A percentile compares a stretch with the other conserved stretches of the same genome.
Conservation (phyloP, 768 basidiomycete genomes). For the Russula lepida region DNA sequence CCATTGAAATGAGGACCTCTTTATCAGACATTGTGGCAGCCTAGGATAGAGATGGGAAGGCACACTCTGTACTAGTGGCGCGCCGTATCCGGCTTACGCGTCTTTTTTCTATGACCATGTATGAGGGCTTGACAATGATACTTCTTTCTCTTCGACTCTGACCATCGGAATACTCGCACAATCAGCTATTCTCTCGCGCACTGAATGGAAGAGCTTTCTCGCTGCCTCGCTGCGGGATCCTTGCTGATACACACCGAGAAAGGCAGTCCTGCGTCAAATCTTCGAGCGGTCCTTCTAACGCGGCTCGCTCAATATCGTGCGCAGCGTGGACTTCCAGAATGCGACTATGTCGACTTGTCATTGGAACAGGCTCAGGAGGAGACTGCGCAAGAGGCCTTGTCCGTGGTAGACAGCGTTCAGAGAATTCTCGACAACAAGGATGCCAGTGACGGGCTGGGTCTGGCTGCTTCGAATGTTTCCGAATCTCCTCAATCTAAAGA, state of each 20-base stretch:
- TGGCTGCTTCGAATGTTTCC: neutral
- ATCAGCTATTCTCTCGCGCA: neutral
- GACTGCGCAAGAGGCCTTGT: slow-evolving; percentile 17
- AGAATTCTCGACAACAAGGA: slow-evolving; percentile 17
- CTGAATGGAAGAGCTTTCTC: slow-evolving; percentile 16
- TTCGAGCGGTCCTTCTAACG: slow-evolving; percentile 11
- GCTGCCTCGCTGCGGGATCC: slow-evolving; percentile 10
- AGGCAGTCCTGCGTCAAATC: neutral
- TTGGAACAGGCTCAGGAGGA: slow-evolving; percentile 14
- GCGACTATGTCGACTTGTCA: neutral
- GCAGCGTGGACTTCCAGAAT: slow-evolving; percentile 9
- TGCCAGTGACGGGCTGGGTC: no score
- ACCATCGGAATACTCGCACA: neutral
- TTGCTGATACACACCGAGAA: slow-evolving; percentile 16
- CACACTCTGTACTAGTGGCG: no score
- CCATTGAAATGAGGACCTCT: slow-evolving; percentile 75
- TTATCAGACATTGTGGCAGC: slow-evolving; percentile 42
- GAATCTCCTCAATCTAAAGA: neutral
- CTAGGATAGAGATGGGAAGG: neutral
- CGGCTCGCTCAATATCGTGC: slow-evolving; percentile 16
- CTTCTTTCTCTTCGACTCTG: neutral
- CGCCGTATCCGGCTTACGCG: neutral
- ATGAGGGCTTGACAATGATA: neutral
- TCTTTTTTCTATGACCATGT: neutral
- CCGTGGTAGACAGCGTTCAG: slow-evolving; percentile 18